Base-by-base conservation (phyloP, 164 flowering plant species). In the Magnolia changhungtana region DNA sequence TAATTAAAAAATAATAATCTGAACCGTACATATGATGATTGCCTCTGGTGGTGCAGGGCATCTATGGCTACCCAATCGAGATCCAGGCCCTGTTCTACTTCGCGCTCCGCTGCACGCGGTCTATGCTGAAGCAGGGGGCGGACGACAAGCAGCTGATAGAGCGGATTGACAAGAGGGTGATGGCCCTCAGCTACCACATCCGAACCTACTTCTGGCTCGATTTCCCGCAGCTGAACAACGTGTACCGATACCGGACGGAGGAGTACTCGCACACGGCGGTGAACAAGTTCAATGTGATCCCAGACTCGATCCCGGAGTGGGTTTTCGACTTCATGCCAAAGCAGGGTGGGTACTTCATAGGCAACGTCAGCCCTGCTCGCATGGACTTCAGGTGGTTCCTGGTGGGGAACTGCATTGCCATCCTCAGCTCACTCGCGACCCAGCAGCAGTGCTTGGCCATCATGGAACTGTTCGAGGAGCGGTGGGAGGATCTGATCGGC, bases 401-500 rank as follows among this genome's bases (percentile, higher is more conserved):
- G 27, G 61, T 73, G 67, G 75, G 75, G 14, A 73, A 73, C 67
- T 73, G 75, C 50, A n/a, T 73, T 14, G 75, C 75, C 24, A 73
- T 73, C 63, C 63, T 73, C 19, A 59, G 67, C 16, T 31, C 75
- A 1, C 65, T 73, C 8, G 75, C 75, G 3, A 73, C 75, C 19
- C 50, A 14, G 7, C 50, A 63, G 65, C 75, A 73, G 63, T 73
- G 67, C 31, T 24, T 23, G 50, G 75, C 75, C 16, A 73, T 73
- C 23, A 73, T 73, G 75, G 75, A 73, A 29, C 75, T 73, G 45
- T 82, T 86, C 58, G 92, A 89, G 78, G 85, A 85, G 29, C 88
- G 87, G 71, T 89, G 92, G 92, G 87, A 88, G 76, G 92, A 88
- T 68, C 84, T 89, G 72, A 83, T 88, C 59, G 88, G 84, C 20